Evolutionary conservation across 495 filamentous ascomycete species (phyloP), one percentile per base, ranked within the genome.

Genomic region (Aspergillus cavernicola): DNA sequence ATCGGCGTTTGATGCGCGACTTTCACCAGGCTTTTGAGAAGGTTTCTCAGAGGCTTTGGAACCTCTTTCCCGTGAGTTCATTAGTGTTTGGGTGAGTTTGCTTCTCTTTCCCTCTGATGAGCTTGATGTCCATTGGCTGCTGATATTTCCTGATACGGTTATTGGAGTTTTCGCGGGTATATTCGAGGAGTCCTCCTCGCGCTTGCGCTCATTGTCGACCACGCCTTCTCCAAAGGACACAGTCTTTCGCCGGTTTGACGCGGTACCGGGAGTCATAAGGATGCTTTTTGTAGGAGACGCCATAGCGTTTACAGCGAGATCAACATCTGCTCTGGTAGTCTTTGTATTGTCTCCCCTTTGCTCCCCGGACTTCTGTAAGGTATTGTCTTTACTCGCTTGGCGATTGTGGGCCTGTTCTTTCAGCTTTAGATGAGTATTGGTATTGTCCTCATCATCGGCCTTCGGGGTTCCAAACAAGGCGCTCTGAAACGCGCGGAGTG

Each of bases 401-500:
- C 62, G 63, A 48, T 36, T 52, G 29, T 58, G 28, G 18, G 49
- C 8, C n/a, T n/a, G 36, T 31, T 52, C 44, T 29, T 65, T 64
- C 46, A 60, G 39, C 20, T 64, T 58, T 6, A 56, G 28, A 6
- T 46, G 48, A 46, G 42, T 24, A 6, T 52, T 53, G 12, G 35
- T 59, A 32, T 58, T 59, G 6, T 66, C 58, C 16, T 70, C 66
- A 12, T 79, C 68, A 1, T 74, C 69, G 19, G 74, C 77, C 16
- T 79, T 82, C 15, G 90, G 89, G 3, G 89, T 92, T 29, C 95
- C 93, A 74, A 95, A 97, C 31, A 98, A 66, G 15, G 88, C 91
- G 50, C 87, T 91, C 61, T 88, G 93, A 69, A 97, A 84, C 15
- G 93, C 95, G 61, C 92, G 90, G 51, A 93, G 82, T 11, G 92